Percentiles rank a stretch among this genome's conserved stretches.
phyloP scores from a whole-genome alignment of 2,329 filamentous ascomycete genomes.

The Trichoderma oligosporum region DNA sequence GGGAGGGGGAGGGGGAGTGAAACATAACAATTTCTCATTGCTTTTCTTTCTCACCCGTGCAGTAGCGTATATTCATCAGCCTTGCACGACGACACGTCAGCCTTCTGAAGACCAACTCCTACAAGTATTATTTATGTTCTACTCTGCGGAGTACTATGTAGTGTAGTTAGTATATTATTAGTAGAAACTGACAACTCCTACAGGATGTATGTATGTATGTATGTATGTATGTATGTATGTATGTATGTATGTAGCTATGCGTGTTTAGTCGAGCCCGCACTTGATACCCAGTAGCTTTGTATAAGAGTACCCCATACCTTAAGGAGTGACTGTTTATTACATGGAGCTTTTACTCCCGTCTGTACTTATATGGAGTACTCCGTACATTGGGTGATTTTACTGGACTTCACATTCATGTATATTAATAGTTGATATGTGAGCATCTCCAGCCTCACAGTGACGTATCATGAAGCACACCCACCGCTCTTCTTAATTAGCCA shows the following conservation, averaged over 20 bases:
- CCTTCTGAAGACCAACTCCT: neutral
- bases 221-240: too few relatives aligned
- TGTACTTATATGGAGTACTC: neutral
- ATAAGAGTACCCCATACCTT: neutral
- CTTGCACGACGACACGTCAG: slow-evolving; percentile 16
- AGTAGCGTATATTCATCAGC: slow-evolving; percentile 12
- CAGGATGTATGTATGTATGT: too few relatives aligned
- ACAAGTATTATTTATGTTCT: too few relatives aligned
- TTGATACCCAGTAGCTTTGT: too few relatives aligned
- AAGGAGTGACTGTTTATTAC: neutral
- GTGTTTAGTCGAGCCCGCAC: too few relatives aligned
- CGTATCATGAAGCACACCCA: slow-evolving; percentile 7
- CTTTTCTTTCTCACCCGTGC: neutral
- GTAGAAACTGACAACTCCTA: too few relatives aligned
- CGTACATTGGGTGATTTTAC: neutral
- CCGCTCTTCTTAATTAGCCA: slow-evolving; percentile 2
- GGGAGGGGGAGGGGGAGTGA: too few relatives aligned
- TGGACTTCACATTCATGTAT: too few relatives aligned
- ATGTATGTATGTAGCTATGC: too few relatives aligned
- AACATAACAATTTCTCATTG: too few relatives aligned
- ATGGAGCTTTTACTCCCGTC: neutral
- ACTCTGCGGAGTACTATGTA: too few relatives aligned
- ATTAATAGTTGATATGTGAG: slow-evolving; percentile 1
- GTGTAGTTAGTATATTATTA: too few relatives aligned
- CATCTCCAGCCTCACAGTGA: slow-evolving; percentile 5